Base-by-base conservation (phyloP, 2,329 filamentous ascomycete genomes). In the Metarhizium humberi region DNA sequence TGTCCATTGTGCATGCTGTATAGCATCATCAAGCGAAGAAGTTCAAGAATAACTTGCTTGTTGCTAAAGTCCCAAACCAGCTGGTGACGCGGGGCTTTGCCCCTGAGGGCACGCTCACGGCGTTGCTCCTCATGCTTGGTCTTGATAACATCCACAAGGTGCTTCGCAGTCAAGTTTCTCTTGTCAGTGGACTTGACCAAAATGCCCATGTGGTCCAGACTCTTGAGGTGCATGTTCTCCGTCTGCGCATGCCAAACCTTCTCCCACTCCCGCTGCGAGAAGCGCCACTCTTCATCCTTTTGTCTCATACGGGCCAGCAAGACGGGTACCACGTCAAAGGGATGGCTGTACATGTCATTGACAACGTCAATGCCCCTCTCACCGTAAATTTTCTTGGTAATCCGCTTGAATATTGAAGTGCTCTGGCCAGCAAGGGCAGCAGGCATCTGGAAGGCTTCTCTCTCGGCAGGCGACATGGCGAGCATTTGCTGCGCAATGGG, bases 161-260 rank as follows among this genome's bases (percentile, higher is more conserved):
- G 88, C 73, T 97, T 97, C 3, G 87, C 85, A 51, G 92, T 88
- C 57, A 96, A 88, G 61, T 90, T 87, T 62, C 91, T 87, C 80
- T 97, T 97, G 72, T 99, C 94, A 42, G 81, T 85, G 59, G 86
- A 83, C 73, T 94, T 95, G 64, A 90, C 88, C 53, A 90, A 86
- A 57, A 95, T 91, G 20, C 91, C 91, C 80, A 97, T 95, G 66
- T 99, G 94, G 66, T 99, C 94, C 53, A 99, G 82, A 69, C 91
- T 96, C 75, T 91, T 95, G 73, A 95, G 89, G 72, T 96, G 95
- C 75, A 95, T 92, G 65, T 88, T 86, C 67, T 95, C 88, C 29
- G 92, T 97, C 73, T 97, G 94, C 51, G 90, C 86, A 60, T 94
- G 90, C 94, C 94, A 99, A 7, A 99, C 91, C 72, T 96, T 96